Percentiles rank a stretch among this genome's conserved stretches.
These are phyloP conservation scores for Apophysomyces sp. DNA, from an alignment of 371 early-diverging fungal genomes.

Conservation along the genomic window DNA sequence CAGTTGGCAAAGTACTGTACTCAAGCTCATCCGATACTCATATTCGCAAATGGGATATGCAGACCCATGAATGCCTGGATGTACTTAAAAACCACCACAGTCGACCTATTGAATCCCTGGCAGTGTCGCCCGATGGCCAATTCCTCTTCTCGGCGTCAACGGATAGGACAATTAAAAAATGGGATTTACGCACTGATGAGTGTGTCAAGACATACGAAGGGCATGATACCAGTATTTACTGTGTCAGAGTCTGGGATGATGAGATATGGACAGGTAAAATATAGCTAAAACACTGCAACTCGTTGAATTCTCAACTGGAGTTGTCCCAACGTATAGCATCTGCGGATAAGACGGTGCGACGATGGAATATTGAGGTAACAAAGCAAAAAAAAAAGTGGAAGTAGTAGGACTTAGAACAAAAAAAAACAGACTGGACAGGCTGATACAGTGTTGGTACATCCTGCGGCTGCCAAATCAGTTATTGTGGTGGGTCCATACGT, in stretches of 20 bases:
- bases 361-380: constrained; percentile 49
- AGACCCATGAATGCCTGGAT: constrained; percentile 42
- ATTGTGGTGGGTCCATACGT: constrained; percentile 63
- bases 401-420: not conserved
- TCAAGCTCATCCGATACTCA: constrained; percentile 75
- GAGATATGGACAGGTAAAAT: constrained; percentile 70
- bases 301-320: not conserved
- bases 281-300: not conserved
- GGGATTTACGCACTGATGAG: constrained; percentile 56
- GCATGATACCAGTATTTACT: constrained; percentile 77
- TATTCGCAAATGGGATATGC: constrained; percentile 64
- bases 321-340: constrained; percentile 45
- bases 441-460: constrained; percentile 72
- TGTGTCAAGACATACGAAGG: constrained; percentile 47
- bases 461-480: constrained; percentile 78
- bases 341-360: constrained; percentile 75
- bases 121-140: constrained; percentile 40
- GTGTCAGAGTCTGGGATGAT: constrained; percentile 49
- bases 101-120: constrained; percentile 64
- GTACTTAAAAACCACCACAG: constrained; percentile 57
- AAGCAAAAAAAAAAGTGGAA: not conserved
- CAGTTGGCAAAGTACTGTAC: constrained; percentile 50
- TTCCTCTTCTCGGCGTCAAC: constrained; percentile 67
- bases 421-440: constrained; percentile 50
- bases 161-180: constrained; percentile 67